Percentiles rank a stretch among this genome's conserved stretches.
phyloP scores from a whole-genome alignment of 106 monocot genomes.

The Phalaenopsis equestris region DNA sequence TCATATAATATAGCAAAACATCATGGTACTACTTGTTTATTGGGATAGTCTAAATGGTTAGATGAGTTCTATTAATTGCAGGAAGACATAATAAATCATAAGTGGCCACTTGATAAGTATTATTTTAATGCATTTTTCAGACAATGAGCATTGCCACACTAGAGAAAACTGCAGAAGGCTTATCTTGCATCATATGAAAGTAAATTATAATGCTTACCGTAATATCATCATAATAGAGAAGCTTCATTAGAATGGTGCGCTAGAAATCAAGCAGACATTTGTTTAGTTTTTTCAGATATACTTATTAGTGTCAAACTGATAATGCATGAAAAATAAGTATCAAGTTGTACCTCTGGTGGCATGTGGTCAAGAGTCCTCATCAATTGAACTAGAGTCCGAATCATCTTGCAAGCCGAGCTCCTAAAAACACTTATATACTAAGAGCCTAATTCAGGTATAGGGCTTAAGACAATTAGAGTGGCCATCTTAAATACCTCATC shows the following conservation, averaged over 20 bases:
- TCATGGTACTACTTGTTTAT: too few relatives aligned
- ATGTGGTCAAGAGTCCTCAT: slow-evolving; percentile 97
- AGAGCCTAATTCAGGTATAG: background rate
- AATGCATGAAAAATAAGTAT: background rate
- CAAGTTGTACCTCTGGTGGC: slow-evolving; percentile 65
- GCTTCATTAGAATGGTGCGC: slow-evolving; percentile 97
- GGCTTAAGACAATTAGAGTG: background rate
- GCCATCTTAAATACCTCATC: slow-evolving; percentile 56
- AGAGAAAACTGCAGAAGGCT: background rate
- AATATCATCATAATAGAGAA: slow-evolving; percentile 84
- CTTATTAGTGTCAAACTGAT: background rate
- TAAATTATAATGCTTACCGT: slow-evolving; percentile 42
- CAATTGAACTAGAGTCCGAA: slow-evolving; percentile 81
- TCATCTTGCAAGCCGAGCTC: slow-evolving; percentile 98
- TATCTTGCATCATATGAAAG: background rate
- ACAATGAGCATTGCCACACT: background rate
- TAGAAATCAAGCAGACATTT: slow-evolving; percentile 25
- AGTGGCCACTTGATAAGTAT: background rate
- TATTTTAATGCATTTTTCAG: background rate
- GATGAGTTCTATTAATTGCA: too few relatives aligned
- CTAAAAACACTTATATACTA: slow-evolving; percentile 18
- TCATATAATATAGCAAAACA: too few relatives aligned
- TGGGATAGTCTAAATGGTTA: too few relatives aligned
- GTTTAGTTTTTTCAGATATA: background rate
- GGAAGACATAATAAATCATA: background rate